Base-by-base conservation (phyloP, 805 yeast genomes). In the Lachancea fermentati region DNA sequence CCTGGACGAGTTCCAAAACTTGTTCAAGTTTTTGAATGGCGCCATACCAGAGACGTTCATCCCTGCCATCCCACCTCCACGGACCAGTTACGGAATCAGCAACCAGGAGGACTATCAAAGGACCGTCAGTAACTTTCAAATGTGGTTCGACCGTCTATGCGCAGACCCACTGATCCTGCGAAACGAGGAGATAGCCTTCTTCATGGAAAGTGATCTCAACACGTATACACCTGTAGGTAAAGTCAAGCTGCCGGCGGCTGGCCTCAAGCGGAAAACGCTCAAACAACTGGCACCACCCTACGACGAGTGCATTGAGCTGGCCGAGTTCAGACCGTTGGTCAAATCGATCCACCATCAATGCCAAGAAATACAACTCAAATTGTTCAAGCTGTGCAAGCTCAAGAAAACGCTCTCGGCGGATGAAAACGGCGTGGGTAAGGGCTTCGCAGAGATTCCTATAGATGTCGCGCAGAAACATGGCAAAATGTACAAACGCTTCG, bases 281-380 rank as follows among this genome's bases (percentile, higher is more conserved):
- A 93, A 93, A 60, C 98, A 93, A 59, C 72, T 89, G 33, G 81
- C 85, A 31, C 85, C 95, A 2, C 98, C 98, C 1, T 86, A 81
- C 53, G 98, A 91, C 62, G 91, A 86, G 30, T 81, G 79, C 34
- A 72, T 75, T 18, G 93, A 82, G 46, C 71, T 93, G 45, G 88
- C 93, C 0, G 83, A 77, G 37, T 87, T 89, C 60, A 69, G 98
- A 47, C 98, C 98, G 1, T 57, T 82, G 58, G 81, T 89, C 29
- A 93, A 93, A 63, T 72, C 81, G 7, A 70, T 85, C 11, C 85
- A 86, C 58, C 69, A 79, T 38, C 63, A 63, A 17, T 65, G 81
- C 2, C 77, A 72, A 43, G 72, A 69, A n/a, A 57, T 72, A 5
- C 65, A 67, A 36, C 60, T 60, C n/a, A 80, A 75, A 52, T 62